Conservation (phyloP, 441 rosid genomes). For the Syzygium malaccense region DNA sequence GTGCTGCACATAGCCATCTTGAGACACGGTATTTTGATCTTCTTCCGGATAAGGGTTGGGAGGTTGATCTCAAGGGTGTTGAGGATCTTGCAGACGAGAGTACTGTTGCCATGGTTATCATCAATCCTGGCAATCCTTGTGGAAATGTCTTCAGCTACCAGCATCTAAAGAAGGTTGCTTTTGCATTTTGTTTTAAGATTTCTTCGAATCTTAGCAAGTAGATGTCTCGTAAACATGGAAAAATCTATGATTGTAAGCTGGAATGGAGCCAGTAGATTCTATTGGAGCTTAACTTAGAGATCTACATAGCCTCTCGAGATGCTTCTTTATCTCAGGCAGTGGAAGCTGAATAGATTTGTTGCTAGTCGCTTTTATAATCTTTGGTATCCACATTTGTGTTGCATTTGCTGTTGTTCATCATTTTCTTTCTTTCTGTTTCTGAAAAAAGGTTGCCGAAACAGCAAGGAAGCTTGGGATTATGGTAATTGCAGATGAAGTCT, state of each 20-base stretch:
- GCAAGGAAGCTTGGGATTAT: slow-evolving; percentile 6
- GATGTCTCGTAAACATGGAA: background rate
- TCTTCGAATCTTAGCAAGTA: background rate
- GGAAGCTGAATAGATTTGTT: background rate
- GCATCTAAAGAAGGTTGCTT: slow-evolving; percentile 16
- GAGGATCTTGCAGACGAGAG: slow-evolving; percentile 45
- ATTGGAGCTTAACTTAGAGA: background rate
- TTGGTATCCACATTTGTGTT: background rate
- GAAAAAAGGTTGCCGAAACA: background rate
- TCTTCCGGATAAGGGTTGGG: slow-evolving; percentile 42
- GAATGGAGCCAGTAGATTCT: background rate
- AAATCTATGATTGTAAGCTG: background rate
- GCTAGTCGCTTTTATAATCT: background rate
- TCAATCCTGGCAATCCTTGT: slow-evolving; percentile 34
- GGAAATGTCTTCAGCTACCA: slow-evolving; percentile 21
- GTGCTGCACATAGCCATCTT: slow-evolving; percentile 18
- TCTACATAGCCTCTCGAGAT: background rate
- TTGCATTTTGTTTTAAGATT: background rate
- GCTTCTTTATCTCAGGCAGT: background rate
- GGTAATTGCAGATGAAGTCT: slow-evolving; percentile 5
- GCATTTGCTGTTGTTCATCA: background rate
- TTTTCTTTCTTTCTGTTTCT: background rate
- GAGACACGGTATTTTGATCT: slow-evolving; percentile 39
- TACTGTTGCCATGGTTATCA: slow-evolving; percentile 34
- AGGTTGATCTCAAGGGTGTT: slow-evolving; percentile 36